Evolutionary conservation across 2,329 filamentous ascomycete genomes (phyloP).

Genomic region (Didymella segeticola): DNA sequence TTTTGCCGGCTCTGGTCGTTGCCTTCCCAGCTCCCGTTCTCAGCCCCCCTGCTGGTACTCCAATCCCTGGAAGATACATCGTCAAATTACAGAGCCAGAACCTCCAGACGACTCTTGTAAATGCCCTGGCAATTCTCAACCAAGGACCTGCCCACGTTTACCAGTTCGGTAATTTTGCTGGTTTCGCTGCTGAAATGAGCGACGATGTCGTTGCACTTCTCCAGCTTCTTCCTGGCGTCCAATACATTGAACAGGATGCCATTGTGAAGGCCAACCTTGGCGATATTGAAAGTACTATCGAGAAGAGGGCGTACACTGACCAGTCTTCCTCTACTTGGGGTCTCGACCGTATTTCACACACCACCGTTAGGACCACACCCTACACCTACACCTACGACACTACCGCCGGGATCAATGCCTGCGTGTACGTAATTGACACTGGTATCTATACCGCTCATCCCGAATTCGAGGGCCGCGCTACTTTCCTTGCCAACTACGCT

Average conservation of each 20-base stretch:
- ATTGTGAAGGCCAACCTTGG: slow-evolving; percentile 40
- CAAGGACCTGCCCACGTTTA: slow-evolving; percentile 46
- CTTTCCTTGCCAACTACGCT: slow-evolving; percentile 48
- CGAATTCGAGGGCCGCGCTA: slow-evolving; percentile 50
- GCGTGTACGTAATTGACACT: slow-evolving; percentile 70
- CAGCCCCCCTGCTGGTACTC: slow-evolving; percentile 42
- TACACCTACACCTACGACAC: slow-evolving; percentile 52
- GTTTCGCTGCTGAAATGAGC: slow-evolving; percentile 47
- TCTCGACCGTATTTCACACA: slow-evolving; percentile 51
- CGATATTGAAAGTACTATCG: slow-evolving; percentile 20
- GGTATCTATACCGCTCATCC: slow-evolving; percentile 64
- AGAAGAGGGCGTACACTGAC: slow-evolving; percentile 47
- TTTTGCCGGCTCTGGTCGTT: slow-evolving; percentile 45
- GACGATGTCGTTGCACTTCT: slow-evolving; percentile 41
- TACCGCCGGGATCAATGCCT: slow-evolving; percentile 51
- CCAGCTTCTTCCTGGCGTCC: slow-evolving; percentile 40
- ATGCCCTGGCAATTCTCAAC: slow-evolving; percentile 32
- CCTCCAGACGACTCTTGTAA: slow-evolving; percentile 35
- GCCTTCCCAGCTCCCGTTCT: slow-evolving; percentile 50
- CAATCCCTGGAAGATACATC: slow-evolving; percentile 54
- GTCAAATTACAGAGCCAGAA: slow-evolving; percentile 54
- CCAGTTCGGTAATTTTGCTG: slow-evolving; percentile 48
- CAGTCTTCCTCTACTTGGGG: slow-evolving; percentile 52
- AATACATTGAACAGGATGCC: slow-evolving; percentile 51
- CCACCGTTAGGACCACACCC: slow-evolving; percentile 33